phyloP scores from a whole-genome alignment of 495 filamentous ascomycete species.

The Acidomyces sp. region DNA sequence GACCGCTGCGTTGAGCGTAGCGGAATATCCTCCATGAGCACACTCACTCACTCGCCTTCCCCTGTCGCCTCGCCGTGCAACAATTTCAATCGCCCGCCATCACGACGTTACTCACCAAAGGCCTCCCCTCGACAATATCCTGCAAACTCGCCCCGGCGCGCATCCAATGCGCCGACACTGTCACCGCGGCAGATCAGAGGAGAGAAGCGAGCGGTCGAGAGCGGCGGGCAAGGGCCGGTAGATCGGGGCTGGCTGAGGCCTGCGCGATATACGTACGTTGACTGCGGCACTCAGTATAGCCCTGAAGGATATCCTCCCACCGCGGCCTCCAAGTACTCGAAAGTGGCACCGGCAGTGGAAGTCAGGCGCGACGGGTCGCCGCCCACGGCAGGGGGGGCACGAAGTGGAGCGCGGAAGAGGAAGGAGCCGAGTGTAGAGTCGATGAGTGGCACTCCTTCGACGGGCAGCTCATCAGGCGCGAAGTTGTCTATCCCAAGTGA shows the following conservation, averaged over 20 bases:
- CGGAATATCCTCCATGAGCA: slow-evolving; percentile 9
- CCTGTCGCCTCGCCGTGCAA: slow-evolving; percentile 11
- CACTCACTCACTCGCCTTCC: slow-evolving; percentile 16
- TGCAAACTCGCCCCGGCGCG: slow-evolving; percentile 7
- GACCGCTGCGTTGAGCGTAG: no score
- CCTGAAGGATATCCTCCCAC: slow-evolving; percentile 28
- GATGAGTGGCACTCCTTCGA: slow-evolving; percentile 9
- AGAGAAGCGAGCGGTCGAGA: slow-evolving; percentile 1
- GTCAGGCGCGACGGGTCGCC: background rate
- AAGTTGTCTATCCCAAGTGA: background rate
- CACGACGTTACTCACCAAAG: slow-evolving; percentile 1
- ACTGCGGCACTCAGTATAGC: slow-evolving; percentile 30
- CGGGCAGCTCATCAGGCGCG: slow-evolving; percentile 5
- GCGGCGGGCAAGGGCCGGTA: no score
- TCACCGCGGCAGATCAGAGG: no score
- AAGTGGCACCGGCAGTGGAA: background rate
- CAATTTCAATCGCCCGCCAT: slow-evolving; percentile 10
- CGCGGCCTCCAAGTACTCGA: slow-evolving; percentile 2
- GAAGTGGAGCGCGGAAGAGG: no score
- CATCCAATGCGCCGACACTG: slow-evolving; percentile 11
- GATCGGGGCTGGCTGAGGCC: no score
- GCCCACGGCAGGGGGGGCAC: no score
- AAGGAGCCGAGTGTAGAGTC: no score
- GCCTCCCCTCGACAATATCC: background rate
- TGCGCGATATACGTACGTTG: slow-evolving; percentile 10